These are phyloP conservation scores for Codiaeum variegatum DNA, from an alignment of 441 rosid genomes.

Conservation along the genomic window DNA sequence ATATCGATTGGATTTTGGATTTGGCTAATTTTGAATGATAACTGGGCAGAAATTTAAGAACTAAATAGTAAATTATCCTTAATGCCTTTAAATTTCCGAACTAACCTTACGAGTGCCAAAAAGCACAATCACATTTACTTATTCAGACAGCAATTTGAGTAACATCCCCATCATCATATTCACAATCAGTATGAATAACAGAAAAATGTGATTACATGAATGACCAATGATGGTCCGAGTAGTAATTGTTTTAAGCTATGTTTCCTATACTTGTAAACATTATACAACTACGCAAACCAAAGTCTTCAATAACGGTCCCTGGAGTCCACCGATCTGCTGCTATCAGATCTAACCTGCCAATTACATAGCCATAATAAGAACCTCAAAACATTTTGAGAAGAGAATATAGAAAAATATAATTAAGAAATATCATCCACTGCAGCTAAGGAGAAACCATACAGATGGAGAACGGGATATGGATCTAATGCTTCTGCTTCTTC, in stretches of 20 bases:
- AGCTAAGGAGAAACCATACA: conserved; percentile 21
- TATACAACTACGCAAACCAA: neutral
- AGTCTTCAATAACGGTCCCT: conserved; percentile 13
- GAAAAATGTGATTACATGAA: neutral
- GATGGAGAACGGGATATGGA: conserved; percentile 32
- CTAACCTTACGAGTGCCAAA: too few relatives aligned
- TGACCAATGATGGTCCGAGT: neutral
- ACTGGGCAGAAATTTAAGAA: too few relatives aligned
- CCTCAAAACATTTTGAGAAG: neutral
- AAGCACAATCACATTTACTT: too few relatives aligned
- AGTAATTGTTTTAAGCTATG: neutral
- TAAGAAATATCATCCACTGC: neutral
- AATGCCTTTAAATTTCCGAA: too few relatives aligned
- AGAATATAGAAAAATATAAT: neutral
- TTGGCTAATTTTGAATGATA: too few relatives aligned
- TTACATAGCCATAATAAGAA: neutral
- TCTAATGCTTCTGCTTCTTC: conserved; percentile 26
- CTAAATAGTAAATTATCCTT: too few relatives aligned
- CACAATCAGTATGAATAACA: neutral
- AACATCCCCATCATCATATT: neutral
- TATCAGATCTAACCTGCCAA: conserved; percentile 51
- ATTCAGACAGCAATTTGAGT: neutral
- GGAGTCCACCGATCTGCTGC: conserved; percentile 21
- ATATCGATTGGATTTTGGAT: too few relatives aligned
- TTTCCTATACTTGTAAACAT: neutral